Base-by-base conservation (phyloP, 163 green algal species). In the Scenedesmus sp. region DNA sequence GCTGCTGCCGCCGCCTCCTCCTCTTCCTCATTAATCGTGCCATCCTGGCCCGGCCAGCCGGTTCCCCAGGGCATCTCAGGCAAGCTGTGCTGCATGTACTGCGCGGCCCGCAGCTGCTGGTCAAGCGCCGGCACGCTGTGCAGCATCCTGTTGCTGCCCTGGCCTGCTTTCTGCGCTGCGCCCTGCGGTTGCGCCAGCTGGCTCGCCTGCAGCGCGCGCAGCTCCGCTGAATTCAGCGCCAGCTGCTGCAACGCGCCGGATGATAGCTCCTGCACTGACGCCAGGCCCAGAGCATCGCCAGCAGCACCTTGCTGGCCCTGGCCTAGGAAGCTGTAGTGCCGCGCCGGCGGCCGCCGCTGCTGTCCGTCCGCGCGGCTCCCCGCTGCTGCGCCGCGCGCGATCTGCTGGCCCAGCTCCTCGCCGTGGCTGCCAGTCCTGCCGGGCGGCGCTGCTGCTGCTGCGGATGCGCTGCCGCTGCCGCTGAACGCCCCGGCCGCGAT, bases 281-380 rank as follows among this genome's bases (percentile, higher is more conserved):
- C 88, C 62, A 89, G 81, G 2, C 23, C 18, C 23, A n/a, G 26
- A 15, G n/a, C 6, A 23, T 59, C 54, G 18, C 56, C 55, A 46
- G 18, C 59, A 12, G 54, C 56, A n/a, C n/a, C n/a, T 23, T 76
- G 70, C 34, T 88, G 59, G 8, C 81, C 81, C 12, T 6, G 34
- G 6, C 81, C 54, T 6, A 92, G 18, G n/a, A 92, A 92, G 64
- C 88, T 92, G 81, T 64, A 76, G 23, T 92, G 88, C 59, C 88
- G 20, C 9, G 88, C 81, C 76, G 88, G 88, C 55, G 81, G 88
- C 62, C 82, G 52, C 4, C 88, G 88, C 16, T 6, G 6, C 18
- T 73, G 73, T 2, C 81, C 81, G 3, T 86, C 54, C 6, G 8
- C 55, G 13, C 81, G 52, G 4, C 55, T 34, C 6, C 34, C 81